Evolutionary conservation across 768 basidiomycete species (phyloP).

Genomic region (Lactarius hengduanensis): DNA sequence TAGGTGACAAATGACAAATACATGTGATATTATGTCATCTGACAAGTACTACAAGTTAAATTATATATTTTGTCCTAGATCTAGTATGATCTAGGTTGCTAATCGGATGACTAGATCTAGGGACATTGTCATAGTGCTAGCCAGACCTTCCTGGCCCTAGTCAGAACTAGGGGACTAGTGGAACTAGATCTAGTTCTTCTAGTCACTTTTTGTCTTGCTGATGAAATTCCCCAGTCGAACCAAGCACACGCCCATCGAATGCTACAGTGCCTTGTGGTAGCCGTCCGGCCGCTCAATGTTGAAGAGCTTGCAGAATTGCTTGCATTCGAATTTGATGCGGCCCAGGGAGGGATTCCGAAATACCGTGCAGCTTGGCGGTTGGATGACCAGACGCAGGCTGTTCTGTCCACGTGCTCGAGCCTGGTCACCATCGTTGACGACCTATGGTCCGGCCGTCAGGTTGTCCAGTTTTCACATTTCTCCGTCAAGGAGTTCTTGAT

Average conservation of each 20-base stretch:
- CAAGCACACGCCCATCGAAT: not conserved
- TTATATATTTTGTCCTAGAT: too few species aligned
- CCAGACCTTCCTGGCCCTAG: too few species aligned
- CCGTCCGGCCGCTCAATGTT: not conserved
- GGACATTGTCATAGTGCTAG: too few species aligned
- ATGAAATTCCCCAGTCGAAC: not conserved
- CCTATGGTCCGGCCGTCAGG: not conserved
- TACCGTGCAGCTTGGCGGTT: not conserved
- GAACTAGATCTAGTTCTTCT: too few species aligned
- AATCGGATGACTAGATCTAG: too few species aligned
- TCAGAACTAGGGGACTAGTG: too few species aligned
- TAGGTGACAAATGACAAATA: too few species aligned
- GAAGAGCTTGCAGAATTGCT: not conserved
- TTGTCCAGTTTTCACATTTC: not conserved
- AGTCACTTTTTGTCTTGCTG: too few species aligned
- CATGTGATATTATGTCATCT: too few species aligned
- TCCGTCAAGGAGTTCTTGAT: not conserved
- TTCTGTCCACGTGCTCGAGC: not conserved
- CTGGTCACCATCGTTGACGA: not conserved
- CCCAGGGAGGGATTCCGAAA: not conserved
- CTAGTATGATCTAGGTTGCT: too few species aligned
- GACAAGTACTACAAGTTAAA: too few species aligned
- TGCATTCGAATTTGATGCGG: not conserved
- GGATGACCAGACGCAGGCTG: not conserved
- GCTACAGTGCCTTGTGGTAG: not conserved